Conservation (phyloP, 345 rosid genomes). For the Brassica incana region DNA sequence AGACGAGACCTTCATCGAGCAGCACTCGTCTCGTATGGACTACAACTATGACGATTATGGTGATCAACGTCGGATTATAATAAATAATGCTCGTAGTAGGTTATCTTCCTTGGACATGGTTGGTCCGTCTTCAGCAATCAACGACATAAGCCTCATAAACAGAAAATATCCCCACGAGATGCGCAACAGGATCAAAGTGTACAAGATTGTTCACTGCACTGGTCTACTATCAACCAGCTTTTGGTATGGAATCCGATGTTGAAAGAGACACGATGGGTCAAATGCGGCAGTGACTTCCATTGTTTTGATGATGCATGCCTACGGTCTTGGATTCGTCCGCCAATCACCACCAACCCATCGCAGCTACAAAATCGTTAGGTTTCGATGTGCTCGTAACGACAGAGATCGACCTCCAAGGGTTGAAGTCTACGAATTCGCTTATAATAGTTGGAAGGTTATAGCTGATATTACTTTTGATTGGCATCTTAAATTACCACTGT, state of each 20-base stretch:
- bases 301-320: slow-evolving; percentile 10
- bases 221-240: neutral
- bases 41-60: neutral
- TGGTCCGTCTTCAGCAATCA: neutral
- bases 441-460: neutral
- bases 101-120: neutral
- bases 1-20: neutral
- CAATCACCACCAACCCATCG: neutral
- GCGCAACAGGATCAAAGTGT: neutral
- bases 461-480: neutral
- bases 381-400: slow-evolving; percentile 4
- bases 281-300: slow-evolving; percentile 4
- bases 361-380: slow-evolving; percentile 6
- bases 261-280: slow-evolving; percentile 1
- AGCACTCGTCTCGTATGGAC: neutral
- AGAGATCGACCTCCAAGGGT: slow-evolving; percentile 7
- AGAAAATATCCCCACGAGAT: neutral
- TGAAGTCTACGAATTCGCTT: neutral
- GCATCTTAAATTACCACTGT: neutral
- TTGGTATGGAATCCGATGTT: neutral
- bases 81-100: neutral
- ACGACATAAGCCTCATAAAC: neutral
- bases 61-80: neutral
- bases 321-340: slow-evolving; percentile 6
- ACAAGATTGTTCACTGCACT: slow-evolving; percentile 4